Percentiles rank a stretch among this genome's conserved stretches.
phyloP scores from a whole-genome alignment of 495 filamentous ascomycete species.

The Xylaria grammica region DNA sequence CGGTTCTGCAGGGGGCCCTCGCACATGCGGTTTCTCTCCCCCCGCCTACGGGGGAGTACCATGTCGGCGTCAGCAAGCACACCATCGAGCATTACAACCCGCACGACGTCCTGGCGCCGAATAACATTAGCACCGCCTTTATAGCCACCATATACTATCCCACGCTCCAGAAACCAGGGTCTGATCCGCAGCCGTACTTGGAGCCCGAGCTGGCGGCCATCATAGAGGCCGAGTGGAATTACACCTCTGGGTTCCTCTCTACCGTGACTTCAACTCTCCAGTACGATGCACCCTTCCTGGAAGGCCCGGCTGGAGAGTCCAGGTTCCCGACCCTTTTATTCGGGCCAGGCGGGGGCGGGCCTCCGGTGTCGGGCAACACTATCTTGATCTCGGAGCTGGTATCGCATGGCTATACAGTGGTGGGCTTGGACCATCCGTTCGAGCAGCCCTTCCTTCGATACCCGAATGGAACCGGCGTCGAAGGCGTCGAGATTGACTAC shows the following conservation, averaged over 20 bases:
- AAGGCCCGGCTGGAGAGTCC: neutral
- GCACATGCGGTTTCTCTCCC: conserved; percentile 21
- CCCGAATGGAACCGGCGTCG: conserved; percentile 48
- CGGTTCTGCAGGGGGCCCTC: neutral
- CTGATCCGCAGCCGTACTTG: conserved; percentile 27
- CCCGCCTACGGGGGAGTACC: conserved; percentile 28
- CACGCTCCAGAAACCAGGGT: conserved; percentile 29
- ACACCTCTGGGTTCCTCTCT: conserved; percentile 27
- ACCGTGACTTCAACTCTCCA: conserved; percentile 31
- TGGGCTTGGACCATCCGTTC: conserved; percentile 55
- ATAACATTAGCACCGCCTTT: conserved; percentile 34
- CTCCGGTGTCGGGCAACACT: conserved; percentile 40
- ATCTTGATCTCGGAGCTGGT: conserved; percentile 51
- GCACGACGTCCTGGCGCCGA: conserved; percentile 31
- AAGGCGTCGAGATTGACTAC: conserved; percentile 30
- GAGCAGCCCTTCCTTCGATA: conserved; percentile 55
- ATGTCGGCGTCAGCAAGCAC: conserved; percentile 29
- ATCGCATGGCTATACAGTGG: conserved; percentile 54
- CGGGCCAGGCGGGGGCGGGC: conserved; percentile 33
- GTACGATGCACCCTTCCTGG: conserved; percentile 24
- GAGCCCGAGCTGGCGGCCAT: conserved; percentile 28
- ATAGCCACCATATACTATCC: conserved; percentile 35
- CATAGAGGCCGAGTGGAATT: conserved; percentile 27
- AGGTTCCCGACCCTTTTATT: conserved; percentile 29
- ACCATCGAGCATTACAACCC: conserved; percentile 28